Evolutionary conservation across 805 yeast genomes (phyloP).

Genomic region (Starmerella asiatica): DNA sequence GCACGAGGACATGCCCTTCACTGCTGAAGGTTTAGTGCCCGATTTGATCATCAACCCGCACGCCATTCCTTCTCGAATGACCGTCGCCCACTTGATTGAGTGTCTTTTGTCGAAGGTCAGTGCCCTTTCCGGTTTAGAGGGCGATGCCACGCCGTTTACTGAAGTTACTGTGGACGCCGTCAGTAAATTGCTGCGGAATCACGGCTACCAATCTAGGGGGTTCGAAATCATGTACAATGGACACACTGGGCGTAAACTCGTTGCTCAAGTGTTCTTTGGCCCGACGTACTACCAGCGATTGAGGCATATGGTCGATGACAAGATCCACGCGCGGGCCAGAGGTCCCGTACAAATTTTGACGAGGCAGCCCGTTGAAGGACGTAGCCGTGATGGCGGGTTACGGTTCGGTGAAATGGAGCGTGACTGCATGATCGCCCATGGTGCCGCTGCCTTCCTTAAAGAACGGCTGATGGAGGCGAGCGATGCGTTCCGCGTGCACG

Average conservation of each 20-base stretch:
- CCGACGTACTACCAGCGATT: conserved; percentile 98
- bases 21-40: conserved; percentile 90
- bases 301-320: conserved; percentile 98
- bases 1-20: conserved; percentile 98
- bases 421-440: conserved; percentile 99
- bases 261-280: conserved; percentile 99
- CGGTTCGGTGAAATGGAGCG: conserved; percentile 99
- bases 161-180: conserved; percentile 97
- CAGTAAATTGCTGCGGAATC: conserved; percentile 79
- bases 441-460: conserved; percentile 95
- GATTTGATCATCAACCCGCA: conserved; percentile 97
- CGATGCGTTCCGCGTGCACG: conserved; percentile 95
- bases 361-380: conserved; percentile 98
- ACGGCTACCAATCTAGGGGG: conserved; percentile 96
- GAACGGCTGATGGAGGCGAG: conserved; percentile 98
- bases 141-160: conserved; percentile 98
- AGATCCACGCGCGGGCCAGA: conserved; percentile 97
- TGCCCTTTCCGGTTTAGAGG: conserved; percentile 87
- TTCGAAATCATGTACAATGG: conserved; percentile 98
- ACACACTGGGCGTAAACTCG: conserved; percentile 92
- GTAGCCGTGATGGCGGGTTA: conserved; percentile 97
- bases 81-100: conserved; percentile 98
- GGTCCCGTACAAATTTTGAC: conserved; percentile 97
- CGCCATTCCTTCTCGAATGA: conserved; percentile 99
- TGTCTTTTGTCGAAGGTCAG: conserved; percentile 93